Percentiles rank a stretch among this genome's conserved stretches.
These are phyloP conservation scores for Piromyces finnis DNA, from an alignment of 192 early-diverging fungal genomes.

Conservation along the genomic window DNA sequence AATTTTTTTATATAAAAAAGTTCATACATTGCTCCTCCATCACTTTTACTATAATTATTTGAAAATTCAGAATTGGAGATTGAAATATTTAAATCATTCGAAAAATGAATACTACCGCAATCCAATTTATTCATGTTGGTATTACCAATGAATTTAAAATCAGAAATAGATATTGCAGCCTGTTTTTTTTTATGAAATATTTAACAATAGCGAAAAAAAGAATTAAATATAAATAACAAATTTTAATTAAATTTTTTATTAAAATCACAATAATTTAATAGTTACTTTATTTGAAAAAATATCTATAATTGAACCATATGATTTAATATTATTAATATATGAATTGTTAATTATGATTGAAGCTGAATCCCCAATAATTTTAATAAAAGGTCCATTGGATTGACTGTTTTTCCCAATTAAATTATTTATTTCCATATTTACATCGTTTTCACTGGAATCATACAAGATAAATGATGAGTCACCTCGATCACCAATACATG, in stretches of 20 bases:
- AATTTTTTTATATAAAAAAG: background rate
- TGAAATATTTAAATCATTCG: background rate
- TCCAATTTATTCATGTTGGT: background rate
- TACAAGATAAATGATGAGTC: background rate
- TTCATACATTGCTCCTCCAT: background rate
- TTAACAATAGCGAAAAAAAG: no score
- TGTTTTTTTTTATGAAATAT: no score
- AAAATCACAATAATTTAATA: no score
- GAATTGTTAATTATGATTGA: background rate
- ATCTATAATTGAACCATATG: background rate
- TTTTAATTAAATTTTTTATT: no score
- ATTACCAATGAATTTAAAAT: no score
- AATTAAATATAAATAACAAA: no score
- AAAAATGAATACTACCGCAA: background rate
- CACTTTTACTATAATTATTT: background rate
- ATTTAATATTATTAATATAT: background rate
- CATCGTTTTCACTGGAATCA: background rate
- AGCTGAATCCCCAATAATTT: background rate
- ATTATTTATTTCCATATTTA: background rate
- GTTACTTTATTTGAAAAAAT: background rate
- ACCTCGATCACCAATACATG: background rate
- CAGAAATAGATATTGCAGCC: no score
- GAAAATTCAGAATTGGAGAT: background rate
- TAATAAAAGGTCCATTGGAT: background rate
- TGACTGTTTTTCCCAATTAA: background rate